Evolutionary conservation across 2,329 filamentous ascomycete species (phyloP), one percentile per base, ranked within the genome.

Genomic region (Claviceps sp.): DNA sequence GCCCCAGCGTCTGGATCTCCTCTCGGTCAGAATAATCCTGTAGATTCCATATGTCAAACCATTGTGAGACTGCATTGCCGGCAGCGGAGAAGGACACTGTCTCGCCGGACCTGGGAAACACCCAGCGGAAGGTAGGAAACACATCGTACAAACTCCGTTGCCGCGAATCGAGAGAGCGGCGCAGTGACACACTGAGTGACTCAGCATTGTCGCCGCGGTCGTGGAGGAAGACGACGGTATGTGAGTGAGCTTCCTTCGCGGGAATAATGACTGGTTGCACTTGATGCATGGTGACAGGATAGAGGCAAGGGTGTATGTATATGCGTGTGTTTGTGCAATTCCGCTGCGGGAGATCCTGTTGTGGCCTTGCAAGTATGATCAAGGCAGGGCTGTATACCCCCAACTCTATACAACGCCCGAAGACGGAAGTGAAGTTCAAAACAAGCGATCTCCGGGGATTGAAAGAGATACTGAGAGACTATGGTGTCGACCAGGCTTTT

Each of bases 11-110:
- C 57, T 76, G 72, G 4, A 72, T 53, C 3, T 73, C 68, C 53
- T 76, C 71, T 16, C 61, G 57, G n/a, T 70, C 61, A 1, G 62
- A 47, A 16, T 71, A 69, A 52, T 72, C 61, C 17, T 62, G 57
- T 0, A 69, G 61, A 48, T 72, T 70, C 63, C 66, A 72, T 38
- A 76, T 66, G 57, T 78, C 74, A 58, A 77, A 78, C 75, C 74
- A 78, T 56, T 75, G 71, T 8, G 68, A 64, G 51, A 57, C 52
- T 7, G 59, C 54, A 26, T 64, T 26, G 16, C 34, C 2, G 7
- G 55, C 55, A 14, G 50, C 53, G 4, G 50, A 53, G 50, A 65
- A 62, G 45, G 61, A 57, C 48, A 60, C 42, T 50, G 61, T 59
- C 38, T 59, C 22, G 11, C 67, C 67, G 1, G 73, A 70, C 50